Evolutionary conservation across 306 rosid species (phyloP).

Genomic region (Cucurbita argyrosperma): DNA sequence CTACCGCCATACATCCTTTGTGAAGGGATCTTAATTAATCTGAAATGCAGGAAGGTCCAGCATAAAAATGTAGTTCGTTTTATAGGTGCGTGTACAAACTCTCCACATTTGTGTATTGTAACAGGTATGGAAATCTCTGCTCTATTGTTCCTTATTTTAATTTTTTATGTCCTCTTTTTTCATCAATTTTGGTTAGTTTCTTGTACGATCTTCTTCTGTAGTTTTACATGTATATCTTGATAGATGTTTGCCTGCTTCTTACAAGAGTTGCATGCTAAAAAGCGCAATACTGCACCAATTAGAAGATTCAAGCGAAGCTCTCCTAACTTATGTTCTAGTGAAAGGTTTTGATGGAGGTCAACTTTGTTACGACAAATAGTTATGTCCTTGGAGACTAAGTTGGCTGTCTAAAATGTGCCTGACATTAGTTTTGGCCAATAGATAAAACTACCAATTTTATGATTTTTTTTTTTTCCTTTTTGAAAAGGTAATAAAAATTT

Average conservation of each 20-base stretch:
- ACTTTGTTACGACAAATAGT: background rate
- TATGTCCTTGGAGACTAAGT: background rate
- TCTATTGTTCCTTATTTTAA: background rate
- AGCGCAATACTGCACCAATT: background rate
- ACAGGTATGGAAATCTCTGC: slow-evolving; percentile 45
- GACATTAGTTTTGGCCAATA: background rate
- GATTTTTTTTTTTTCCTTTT: background rate
- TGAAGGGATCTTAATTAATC: slow-evolving; percentile 5
- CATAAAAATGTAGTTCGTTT: slow-evolving; percentile 89
- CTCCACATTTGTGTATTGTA: slow-evolving; percentile 80
- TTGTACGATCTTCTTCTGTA: background rate
- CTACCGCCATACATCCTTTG: slow-evolving; percentile 6
- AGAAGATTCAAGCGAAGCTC: background rate
- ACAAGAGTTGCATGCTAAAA: background rate
- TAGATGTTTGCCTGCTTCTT: background rate
- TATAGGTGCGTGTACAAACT: slow-evolving; percentile 81
- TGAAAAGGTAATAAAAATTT: background rate
- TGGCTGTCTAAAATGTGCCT: background rate
- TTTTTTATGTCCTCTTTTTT: background rate
- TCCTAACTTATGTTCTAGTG: background rate
- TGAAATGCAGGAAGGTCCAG: slow-evolving; percentile 67
- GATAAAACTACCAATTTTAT: background rate
- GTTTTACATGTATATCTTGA: background rate
- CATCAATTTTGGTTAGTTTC: slow-evolving; percentile 1
- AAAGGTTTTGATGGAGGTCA: background rate